Evolutionary conservation across 345 rosid genomes (phyloP).

Genomic region (Salix exigua): DNA sequence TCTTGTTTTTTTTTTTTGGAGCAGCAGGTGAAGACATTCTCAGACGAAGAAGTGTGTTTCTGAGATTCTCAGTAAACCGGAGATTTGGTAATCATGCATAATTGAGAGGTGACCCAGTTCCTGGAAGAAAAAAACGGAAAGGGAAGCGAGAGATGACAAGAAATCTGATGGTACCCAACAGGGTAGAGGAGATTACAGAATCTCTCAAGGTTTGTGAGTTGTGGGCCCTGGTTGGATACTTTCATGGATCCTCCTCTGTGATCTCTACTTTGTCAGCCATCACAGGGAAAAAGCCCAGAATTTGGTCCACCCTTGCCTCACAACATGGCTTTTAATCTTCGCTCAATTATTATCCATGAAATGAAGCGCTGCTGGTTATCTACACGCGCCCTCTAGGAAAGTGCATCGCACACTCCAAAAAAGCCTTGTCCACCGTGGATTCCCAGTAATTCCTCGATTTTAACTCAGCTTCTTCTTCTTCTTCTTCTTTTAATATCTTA

Average conservation of each 20-base stretch:
- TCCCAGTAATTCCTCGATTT: background rate
- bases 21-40: background rate
- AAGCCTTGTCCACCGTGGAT: background rate
- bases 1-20: background rate
- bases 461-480: background rate
- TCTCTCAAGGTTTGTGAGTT: slow-evolving; percentile 10
- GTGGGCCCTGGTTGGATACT: slow-evolving; percentile 28
- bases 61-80: background rate
- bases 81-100: background rate
- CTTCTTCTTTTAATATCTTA: no score
- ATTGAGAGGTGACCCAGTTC: no score
- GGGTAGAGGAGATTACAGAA: slow-evolving; percentile 15
- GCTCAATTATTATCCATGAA: background rate
- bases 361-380: background rate
- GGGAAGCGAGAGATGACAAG: slow-evolving; percentile 10
- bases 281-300: background rate
- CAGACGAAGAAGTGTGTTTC: background rate
- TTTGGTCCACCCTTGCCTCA: background rate
- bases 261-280: background rate
- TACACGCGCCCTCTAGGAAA: background rate
- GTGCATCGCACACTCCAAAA: background rate
- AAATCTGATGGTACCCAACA: slow-evolving; percentile 14
- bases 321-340: no score
- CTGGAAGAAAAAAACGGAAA: background rate
- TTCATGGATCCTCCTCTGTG: slow-evolving; percentile 29